These are phyloP conservation scores for Coprinopsis sp. DNA, from an alignment of 768 basidiomycete species.

Conservation along the genomic window DNA sequence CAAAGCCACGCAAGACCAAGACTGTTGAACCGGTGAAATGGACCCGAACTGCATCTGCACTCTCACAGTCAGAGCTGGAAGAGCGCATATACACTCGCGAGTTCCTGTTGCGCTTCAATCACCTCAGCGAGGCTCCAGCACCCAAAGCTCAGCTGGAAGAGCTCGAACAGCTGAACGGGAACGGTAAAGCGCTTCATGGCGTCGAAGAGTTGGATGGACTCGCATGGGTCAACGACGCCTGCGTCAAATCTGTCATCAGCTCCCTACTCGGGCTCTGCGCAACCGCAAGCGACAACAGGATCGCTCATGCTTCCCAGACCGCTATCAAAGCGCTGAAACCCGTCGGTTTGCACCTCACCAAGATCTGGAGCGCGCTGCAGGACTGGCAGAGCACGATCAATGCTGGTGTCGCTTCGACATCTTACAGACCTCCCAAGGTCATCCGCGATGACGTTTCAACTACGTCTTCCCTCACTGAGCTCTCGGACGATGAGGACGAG, in stretches of 20 bases:
- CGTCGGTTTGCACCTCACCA: conserved; percentile 52
- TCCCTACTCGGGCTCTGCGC: conserved; percentile 43
- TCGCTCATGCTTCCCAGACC: conserved; percentile 27
- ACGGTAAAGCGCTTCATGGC: conserved; percentile 13
- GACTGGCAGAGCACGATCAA: conserved; percentile 36
- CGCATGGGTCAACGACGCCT: conserved; percentile 63
- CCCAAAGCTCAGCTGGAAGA: conserved; percentile 54
- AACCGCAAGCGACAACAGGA: conserved; percentile 7
- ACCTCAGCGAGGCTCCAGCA: conserved; percentile 39
- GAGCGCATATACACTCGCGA: conserved; percentile 70
- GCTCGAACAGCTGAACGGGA: conserved; percentile 51
- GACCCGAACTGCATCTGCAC: conserved; percentile 40
- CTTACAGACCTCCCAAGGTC: conserved; percentile 7
- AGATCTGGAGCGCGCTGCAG: conserved; percentile 56
- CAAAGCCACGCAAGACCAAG: conserved; percentile 23
- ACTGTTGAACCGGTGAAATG: conserved; percentile 48
- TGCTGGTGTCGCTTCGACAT: conserved; percentile 5
- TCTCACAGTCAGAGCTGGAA: conserved; percentile 46
- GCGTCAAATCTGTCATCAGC: conserved; percentile 58
- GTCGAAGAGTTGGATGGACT: conserved; percentile 38
- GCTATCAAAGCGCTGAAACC: conserved; percentile 50
- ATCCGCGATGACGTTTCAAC: conserved; percentile 1
- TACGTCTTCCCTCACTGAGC: not conserved
- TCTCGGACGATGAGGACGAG: not conserved
- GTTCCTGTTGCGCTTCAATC: conserved; percentile 62